Percentiles rank a stretch among this genome's conserved stretches.
Evolutionary conservation across 306 rosid species (phyloP).

Genomic region (Begonia fuchsioides): DNA sequence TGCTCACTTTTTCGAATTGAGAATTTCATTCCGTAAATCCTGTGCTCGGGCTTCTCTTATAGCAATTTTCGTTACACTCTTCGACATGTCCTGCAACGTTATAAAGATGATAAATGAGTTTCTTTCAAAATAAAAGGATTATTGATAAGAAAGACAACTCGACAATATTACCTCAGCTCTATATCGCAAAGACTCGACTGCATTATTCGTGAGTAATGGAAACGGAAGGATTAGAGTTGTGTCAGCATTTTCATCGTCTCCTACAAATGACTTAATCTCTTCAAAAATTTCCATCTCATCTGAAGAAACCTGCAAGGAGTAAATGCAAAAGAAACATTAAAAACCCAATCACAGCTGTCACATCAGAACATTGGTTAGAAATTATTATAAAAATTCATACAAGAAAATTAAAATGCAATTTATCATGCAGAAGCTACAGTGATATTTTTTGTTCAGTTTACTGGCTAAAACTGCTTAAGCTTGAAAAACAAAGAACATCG

Average conservation of each 20-base stretch:
- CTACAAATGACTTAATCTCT: conserved; percentile 55
- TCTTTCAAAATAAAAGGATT: neutral
- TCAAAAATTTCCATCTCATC: conserved; percentile 70
- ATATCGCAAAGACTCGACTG: conserved; percentile 81
- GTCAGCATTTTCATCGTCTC: conserved; percentile 48
- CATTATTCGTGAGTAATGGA: conserved; percentile 58
- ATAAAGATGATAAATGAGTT: neutral
- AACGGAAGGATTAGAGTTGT: conserved; percentile 43
- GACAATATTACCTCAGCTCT: conserved; percentile 79
- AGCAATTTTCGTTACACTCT: conserved; percentile 80
- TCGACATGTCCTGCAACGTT: conserved; percentile 54
- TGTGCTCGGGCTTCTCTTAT: conserved; percentile 78
- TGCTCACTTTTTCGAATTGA: conserved; percentile 86
- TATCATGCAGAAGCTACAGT: no score
- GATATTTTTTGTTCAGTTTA: no score
- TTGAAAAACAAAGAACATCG: no score
- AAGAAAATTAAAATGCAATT: no score
- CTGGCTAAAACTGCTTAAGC: neutral
- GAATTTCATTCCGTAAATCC: conserved; percentile 90
- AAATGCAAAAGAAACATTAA: neutral
- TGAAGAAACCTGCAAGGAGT: conserved; percentile 51
- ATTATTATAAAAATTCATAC: no score
- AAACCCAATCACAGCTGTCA: no score
- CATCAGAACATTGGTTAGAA: no score
- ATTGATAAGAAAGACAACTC: neutral